These are phyloP conservation scores for Umbelopsis ramanniana DNA, from an alignment of 192 early-diverging fungal genomes.

Conservation along the genomic window DNA sequence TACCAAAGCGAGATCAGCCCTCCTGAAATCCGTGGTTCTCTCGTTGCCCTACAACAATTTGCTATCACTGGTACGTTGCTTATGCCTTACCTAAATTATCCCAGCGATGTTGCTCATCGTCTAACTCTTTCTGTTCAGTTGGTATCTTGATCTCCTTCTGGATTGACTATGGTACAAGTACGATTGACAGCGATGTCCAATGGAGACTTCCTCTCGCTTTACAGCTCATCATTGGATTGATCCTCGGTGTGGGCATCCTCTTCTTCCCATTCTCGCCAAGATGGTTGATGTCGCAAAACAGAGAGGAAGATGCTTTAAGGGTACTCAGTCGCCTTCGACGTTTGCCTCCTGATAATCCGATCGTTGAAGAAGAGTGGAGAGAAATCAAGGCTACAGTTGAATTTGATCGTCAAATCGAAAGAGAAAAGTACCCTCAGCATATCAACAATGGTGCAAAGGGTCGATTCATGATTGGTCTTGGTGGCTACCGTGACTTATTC, in stretches of 20 bases:
- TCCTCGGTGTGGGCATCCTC: constrained; percentile 65
- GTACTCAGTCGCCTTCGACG: constrained; percentile 58
- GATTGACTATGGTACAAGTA: constrained; percentile 51
- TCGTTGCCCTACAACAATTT: constrained; percentile 61
- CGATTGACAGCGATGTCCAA: constrained; percentile 37
- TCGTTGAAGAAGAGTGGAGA: constrained; percentile 35
- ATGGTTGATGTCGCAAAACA: constrained; percentile 66
- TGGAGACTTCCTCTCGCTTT: constrained; percentile 78
- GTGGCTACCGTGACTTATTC: constrained; percentile 52
- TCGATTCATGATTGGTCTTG: constrained; percentile 23
- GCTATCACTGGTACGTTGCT: constrained; percentile 52
- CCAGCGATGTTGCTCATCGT: background rate
- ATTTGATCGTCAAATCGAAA: constrained; percentile 34
- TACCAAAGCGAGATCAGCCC: constrained; percentile 64
- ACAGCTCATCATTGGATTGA: constrained; percentile 68
- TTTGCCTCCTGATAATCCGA: constrained; percentile 16
- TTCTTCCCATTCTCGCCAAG: constrained; percentile 83
- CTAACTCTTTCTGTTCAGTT: constrained; percentile 10
- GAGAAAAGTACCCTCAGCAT: constrained; percentile 32
- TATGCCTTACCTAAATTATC: background rate
- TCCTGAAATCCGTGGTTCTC: constrained; percentile 59
- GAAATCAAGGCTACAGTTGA: constrained; percentile 43
- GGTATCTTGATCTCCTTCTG: constrained; percentile 62
- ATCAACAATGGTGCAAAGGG: constrained; percentile 7
- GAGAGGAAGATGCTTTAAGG: constrained; percentile 55